Base-by-base conservation (phyloP, 2,329 filamentous ascomycete genomes). In the Didymellaceae sp. region DNA sequence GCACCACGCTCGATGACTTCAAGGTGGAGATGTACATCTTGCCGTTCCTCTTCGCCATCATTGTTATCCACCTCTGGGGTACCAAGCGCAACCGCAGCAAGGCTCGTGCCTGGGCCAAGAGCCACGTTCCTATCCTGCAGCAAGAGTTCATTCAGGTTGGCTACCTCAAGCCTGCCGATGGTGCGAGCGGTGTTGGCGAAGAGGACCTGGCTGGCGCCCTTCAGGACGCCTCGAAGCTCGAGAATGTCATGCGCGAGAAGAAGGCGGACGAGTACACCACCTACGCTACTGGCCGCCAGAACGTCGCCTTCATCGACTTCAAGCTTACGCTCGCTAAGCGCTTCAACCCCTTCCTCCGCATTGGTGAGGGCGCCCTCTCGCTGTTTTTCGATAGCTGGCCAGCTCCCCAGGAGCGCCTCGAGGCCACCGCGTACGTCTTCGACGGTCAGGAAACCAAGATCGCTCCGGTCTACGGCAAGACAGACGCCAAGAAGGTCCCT, bases 251-350 rank as follows among this genome's bases (percentile, higher is more conserved):
- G 68, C 91, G 88, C 78, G 91, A 97, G 80, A 94, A 90, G 78
- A 88, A 89, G 47, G 83, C 91, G 54, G 90, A 90, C 66, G 91
- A 97, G 75, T 97, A 87, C 75, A 79, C 87, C 47, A 86, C 88
- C 9, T 99, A 99, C 74, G 91, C 90, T 26, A 92, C 91, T 25
- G 94, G 94, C 46, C 86, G 94, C 62, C 89, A 92, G 80, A 99
- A 99, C 73, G 82, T 94, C 30, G 93, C 93, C 14, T 97, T 95
- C 71, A 76, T 93, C 66, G 93, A 99, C 67, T 79, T 96, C 71
- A 90, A 89, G 77, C 78, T 97, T 68, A 87, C 84, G 41, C 79
- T 97, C 59, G 81, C 86, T 68, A 95, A 94, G 81, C 85, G 91
- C 64, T 95, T 91, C 80, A 97, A 96, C 78, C 92, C 92, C 1